Evolutionary conservation across 2,329 filamentous ascomycete species (phyloP), one percentile per base, ranked within the genome.

Genomic region (Scolecobasidium constrictum): DNA sequence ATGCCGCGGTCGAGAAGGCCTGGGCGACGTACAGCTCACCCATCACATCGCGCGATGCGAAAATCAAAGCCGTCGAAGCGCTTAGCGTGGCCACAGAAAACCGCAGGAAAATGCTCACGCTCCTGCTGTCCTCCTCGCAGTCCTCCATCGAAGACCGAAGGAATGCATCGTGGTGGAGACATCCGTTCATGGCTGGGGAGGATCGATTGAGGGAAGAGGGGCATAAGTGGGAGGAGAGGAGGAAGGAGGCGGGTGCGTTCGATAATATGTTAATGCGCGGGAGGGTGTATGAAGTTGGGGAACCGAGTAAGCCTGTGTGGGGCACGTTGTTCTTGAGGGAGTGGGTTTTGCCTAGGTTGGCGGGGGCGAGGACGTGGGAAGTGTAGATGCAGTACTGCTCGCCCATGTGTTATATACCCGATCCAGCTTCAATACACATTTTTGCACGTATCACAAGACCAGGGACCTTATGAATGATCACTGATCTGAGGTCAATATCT

Each of bases 1-100:
- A 86, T 43, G 86, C 94, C 48, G 87, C 83, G 19, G 86, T 94
- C 22, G 82, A 88, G 50, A 66, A 83, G 2, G 83, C 87, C 9
- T 31, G n/a, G 9, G 9, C 9, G 26, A n/a, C 9, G 9, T 31
- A 31, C 26, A 7, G n/a, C 9, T 7, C 9, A 7, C 26, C 26
- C 9, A 31, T 7, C 9, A 31, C 26, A n/a, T 9, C 9, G 9
- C 26, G 26, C 26, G 26, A 31, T 7, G 26, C 9, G 9, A 31
- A 31, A n/a, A 31, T 31, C 26, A 31, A 31, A n/a, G 9, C 9
- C 26, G n/a, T 31, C 26, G n/a, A 31, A 31, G 9, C 26, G 9
- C 26, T 31, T 7, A 9, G 9, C 9, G 26, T 31, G 9, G 26
- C 9, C 9, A 31, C 26, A n/a, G 26, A 31, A 31, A 31, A 31